Evolutionary conservation across 2,329 filamentous ascomycete genomes (phyloP), one percentile per base, ranked within the genome.

Genomic region (Xylaria hypoxylon): DNA sequence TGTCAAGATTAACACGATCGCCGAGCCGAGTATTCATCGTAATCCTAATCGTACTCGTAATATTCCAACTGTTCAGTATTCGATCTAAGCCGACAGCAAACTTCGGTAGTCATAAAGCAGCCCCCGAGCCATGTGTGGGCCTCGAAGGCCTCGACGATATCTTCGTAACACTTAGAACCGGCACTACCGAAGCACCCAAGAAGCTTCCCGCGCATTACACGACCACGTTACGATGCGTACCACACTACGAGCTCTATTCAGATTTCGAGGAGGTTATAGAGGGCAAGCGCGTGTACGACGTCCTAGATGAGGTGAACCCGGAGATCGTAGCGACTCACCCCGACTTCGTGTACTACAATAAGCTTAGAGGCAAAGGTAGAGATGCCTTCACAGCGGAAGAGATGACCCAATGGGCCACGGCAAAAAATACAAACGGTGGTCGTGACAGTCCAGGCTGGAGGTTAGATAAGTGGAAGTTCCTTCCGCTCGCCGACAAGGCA

Each of bases 381-480:
- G 73, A 79, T 17, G 80, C 80, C 19, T 79, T 84, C n/a, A 75
- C 77, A n/a, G 70, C 74, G 13, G 66, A 76, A 28, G 73, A 77
- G 57, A 56, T 75, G 15, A 67, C 66, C 2, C 58, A 73, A 68
- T 77, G 75, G 76, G 65, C 72, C 10, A 35, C 69, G 11, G 74
- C 73, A 2, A 74, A 72, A 64, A 76, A 77, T 56, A 75, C 76
- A 19, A 71, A 68, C 22, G 58, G 67, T 5, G 75, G 76, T 2
- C 74, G 74, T 10, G 84, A 85, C 73, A 83, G 83, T 67, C 76
- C 82, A 10, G 80, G 81, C 62, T 80, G 81, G 85, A 82, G 80
- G 62, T 77, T 87, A 42, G 85, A 87, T 69, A 87, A 87, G 70
- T 87, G 85, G 85, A 87, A 87, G 73, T 84, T 86, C 68, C 75